phyloP scores from a whole-genome alignment of 1,139 yeast genomes.

The Hansenula anomala region DNA sequence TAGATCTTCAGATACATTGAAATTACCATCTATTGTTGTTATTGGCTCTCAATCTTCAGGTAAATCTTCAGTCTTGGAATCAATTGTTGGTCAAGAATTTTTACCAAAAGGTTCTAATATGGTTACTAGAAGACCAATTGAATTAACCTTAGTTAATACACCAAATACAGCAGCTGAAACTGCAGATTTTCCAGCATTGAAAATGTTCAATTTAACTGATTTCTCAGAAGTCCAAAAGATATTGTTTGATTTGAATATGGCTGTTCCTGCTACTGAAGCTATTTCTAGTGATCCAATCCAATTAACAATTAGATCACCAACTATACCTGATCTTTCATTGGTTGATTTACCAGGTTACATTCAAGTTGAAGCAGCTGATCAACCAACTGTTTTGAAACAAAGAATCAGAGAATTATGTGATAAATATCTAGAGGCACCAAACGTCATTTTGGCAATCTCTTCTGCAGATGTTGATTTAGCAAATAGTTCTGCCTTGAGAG shows the following conservation, averaged over 20 bases:
- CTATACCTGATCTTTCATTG: constrained; percentile 88
- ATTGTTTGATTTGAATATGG: constrained; percentile 81
- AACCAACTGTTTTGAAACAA: constrained; percentile 76
- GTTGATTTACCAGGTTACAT: constrained; percentile 98
- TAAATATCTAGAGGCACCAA: constrained; percentile 83
- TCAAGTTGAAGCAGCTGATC: constrained; percentile 95
- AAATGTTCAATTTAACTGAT: constrained; percentile 76
- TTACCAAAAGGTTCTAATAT: constrained; percentile 91
- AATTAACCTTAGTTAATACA: constrained; percentile 83
- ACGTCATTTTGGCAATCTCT: constrained; percentile 90
- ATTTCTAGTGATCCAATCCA: constrained; percentile 91
- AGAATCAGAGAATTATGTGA: constrained; percentile 80
- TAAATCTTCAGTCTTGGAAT: constrained; percentile 87
- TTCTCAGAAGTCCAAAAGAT: constrained; percentile 84
- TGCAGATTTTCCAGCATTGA: constrained; percentile 92
- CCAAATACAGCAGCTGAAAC: constrained; percentile 78
- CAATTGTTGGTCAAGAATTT: constrained; percentile 92
- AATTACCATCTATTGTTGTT: constrained; percentile 91
- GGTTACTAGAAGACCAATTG: constrained; percentile 96
- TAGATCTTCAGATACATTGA: constrained; percentile 65
- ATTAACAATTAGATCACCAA: constrained; percentile 83
- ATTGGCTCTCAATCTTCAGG: constrained; percentile 98
- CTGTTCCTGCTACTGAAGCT: constrained; percentile 82
- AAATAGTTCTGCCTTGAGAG: constrained; percentile 88
- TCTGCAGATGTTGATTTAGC: constrained; percentile 99